Evolutionary conservation across 1,139 yeast genomes (phyloP), one percentile per base, ranked within the genome.

Genomic region (Spencermartinsiella ligniputridi): DNA sequence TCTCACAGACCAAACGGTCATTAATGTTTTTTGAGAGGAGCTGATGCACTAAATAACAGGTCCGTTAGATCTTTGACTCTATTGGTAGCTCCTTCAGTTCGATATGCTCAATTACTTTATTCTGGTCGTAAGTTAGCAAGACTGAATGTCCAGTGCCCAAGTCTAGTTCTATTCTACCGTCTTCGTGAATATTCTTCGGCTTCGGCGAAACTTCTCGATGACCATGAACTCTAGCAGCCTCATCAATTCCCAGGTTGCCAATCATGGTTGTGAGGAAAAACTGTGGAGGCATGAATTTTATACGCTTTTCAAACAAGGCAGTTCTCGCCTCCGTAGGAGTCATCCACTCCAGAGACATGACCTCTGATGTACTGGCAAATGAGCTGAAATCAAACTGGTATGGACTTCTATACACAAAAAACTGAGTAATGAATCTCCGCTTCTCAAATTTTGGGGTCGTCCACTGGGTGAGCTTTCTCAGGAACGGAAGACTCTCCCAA

Each of bases 111-210:
- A 37, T 37, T 18, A 37, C 40, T 25, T 25, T 37, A 11, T 25
- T 15, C 12, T 8, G 13, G 33, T 27, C 40, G 16, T 37, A 48
- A 2, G 51, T 50, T 25, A 61, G 20, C 12, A 56, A 37, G 1
- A 62, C 62, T 3, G 47, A 21, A 42, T 62, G 65, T 3, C 64
- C 64, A 27, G 50, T 36, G 1, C 66, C 66, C 65, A 64, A 61
- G 41, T 62, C 65, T 50, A 60, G 37, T 13, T 46, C 42, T 8
- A 51, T 41, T n/a, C 52, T 42, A 3, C 61, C 62, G 18, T 54
- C 60, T 1, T 45, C 49, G 13, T 38, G 40, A 27, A 43, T 48
- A 21, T 46, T 42, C 24, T 47, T 29, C 3, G 49, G 45, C 18
- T 30, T 39, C 3, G 66, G 66, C 27, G 49, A 45, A 35, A 62